Base-by-base conservation (phyloP, 2,329 filamentous ascomycete species). In the Seiridium unicorne region DNA sequence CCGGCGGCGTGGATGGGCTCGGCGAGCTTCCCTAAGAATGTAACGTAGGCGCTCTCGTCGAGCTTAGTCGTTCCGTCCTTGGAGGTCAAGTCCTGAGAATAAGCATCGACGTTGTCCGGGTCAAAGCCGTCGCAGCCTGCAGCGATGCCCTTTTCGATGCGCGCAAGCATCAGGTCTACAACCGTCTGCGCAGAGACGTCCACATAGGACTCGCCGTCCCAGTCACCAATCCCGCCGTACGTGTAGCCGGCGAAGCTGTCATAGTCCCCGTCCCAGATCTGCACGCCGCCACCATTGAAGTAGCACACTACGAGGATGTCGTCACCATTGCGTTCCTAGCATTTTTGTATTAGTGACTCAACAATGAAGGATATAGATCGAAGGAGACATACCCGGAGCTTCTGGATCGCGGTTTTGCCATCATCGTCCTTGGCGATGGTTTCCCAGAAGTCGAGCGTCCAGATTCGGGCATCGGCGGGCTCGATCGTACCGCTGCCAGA, bases 31-130 rank as follows among this genome's bases (percentile, higher is more conserved):
- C 5, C 10, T 5, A 58, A 10, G 56, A 44, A 58, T 10, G 35
- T 35, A 36, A 51, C 36, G 36, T 58, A 58, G 31, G 47, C 56
- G 3, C 44, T 35, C 47, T 58, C 2, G n/a, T 40, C 38, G 26
- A 59, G 40, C 9, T 51, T 51, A 2, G 49, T 11, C 26, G 32
- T 32, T 2, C 9, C 8, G 42, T 44, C 57, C 35, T 42, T 31
- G 31, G 56, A 51, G 10, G n/a, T 40, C 26, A 49, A 48, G 4
- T 2, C n/a, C 26, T 46, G 5, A 18, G 31, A 31, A 48, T 53
- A 59, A 38, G 46, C 57, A 48, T 59, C 57, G 26, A 59, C 49
- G 40, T 59, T 59, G 49, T 59, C 57, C n/a, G 57, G 57, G 40
- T 59, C 57, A 13, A 59, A 59, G 40, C 31, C 57, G 40, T 59